A percentile compares a stretch with the other conserved stretches of the same genome.
phyloP scores from a whole-genome alignment of 352 stramenopile genomes.

The Saprolegnia parasitica region DNA sequence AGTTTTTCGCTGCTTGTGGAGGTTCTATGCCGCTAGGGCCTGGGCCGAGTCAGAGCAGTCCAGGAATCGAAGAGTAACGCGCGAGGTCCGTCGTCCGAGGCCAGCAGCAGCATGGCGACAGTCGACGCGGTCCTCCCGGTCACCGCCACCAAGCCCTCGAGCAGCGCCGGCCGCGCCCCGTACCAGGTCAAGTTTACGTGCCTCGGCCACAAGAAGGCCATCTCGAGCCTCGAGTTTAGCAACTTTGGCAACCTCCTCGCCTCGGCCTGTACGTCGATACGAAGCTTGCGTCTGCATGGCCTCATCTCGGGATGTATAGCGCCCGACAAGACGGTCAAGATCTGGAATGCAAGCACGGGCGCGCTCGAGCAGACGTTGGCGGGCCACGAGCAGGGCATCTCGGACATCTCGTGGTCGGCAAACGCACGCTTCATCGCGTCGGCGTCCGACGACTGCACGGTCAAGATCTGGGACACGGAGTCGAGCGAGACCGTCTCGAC shows the following conservation, averaged over 20 bases:
- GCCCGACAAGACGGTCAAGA: slow-evolving; percentile 67
- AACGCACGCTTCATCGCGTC: slow-evolving; percentile 86
- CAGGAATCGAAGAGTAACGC: slow-evolving; percentile 13
- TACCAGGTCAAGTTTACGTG: slow-evolving; percentile 30
- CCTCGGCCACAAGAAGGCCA: slow-evolving; percentile 50
- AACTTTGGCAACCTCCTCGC: slow-evolving; percentile 46
- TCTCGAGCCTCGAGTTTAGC: slow-evolving; percentile 76
- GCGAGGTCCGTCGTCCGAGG: background rate
- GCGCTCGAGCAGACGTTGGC: slow-evolving; percentile 42
- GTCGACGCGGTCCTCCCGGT: slow-evolving; percentile 13
- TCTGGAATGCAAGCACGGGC: slow-evolving; percentile 49
- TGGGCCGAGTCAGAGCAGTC: slow-evolving; percentile 15
- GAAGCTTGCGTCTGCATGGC: background rate
- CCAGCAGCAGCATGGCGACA: slow-evolving; percentile 23
- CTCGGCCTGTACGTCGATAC: slow-evolving; percentile 45
- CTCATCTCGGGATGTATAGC: slow-evolving; percentile 35
- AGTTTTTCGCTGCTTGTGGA: slow-evolving; percentile 3
- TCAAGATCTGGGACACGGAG: slow-evolving; percentile 93
- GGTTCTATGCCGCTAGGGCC: slow-evolving; percentile 21
- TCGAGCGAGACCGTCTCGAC: slow-evolving; percentile 64
- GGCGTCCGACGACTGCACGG: slow-evolving; percentile 93
- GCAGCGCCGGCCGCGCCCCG: background rate
- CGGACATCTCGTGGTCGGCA: slow-evolving; percentile 88
- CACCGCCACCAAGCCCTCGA: background rate
- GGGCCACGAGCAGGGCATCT: slow-evolving; percentile 93